Base-by-base conservation (phyloP, 495 filamentous ascomycete species). In the Acidiella bohemica region DNA sequence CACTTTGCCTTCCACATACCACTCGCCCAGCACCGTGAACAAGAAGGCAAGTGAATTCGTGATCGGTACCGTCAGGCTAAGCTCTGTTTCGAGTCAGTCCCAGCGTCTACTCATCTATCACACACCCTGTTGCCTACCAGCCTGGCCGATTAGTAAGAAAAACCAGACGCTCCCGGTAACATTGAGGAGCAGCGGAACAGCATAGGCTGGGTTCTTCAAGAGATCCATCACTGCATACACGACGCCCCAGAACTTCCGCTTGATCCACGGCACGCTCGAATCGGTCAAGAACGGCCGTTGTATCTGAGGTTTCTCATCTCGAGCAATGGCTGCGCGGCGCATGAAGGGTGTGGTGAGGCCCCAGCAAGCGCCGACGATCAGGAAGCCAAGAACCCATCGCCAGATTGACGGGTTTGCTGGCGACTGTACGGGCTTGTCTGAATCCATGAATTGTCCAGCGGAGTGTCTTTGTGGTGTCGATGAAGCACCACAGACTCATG, bases 141-240 rank as follows among this genome's bases (percentile, higher is more conserved):
- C 84, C 59, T 86, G 72, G 39, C 90, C 90, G 66, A 97, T 83
- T 46, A 97, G 63, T 50, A 95, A 58, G 54, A 97, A 97, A 53
- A 97, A 97, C 90, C 90, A 97, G 46, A 97, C 70, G 53, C 84
- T 93, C 42, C 90, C 90, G 24, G 90, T 94, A 50, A 95, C 59
- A 54, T 97, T 97, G 20, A 94, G 66, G 36, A 93, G 61, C 51
- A 97, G 56, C 19, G 88, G 88, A 25, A 93, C 55, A 9, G 84
- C 80, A 59, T 97, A 97, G 19, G 71, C 71, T 32, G 85, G 85
- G 41, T 80, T 85, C 32, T 70, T 63, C 9, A 96, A 60, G 51
- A 95, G 60, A 58, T 93, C 90, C 6, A 75, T 47, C 12, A 88
- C 80, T 11, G 75, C 84, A 53, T 79, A 88, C 39, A 77, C 67